These are phyloP conservation scores for Yarrowia osloensis DNA, from an alignment of 805 yeast species.

Conservation along the genomic window DNA sequence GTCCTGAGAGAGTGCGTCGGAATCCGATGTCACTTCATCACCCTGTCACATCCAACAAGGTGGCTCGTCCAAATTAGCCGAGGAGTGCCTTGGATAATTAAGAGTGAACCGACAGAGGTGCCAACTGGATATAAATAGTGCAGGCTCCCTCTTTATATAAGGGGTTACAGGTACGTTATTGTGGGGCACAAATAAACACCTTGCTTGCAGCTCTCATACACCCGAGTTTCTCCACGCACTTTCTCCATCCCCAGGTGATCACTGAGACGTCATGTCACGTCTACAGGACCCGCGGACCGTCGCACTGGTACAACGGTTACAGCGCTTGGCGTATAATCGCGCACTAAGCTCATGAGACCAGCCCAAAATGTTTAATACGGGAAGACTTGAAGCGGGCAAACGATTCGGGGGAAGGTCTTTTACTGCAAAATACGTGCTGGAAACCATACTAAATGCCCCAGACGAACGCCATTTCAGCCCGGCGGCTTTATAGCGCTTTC, in stretches of 20 bases:
- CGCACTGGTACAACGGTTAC: not conserved
- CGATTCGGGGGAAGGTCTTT: too few relatives aligned
- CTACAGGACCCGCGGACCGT: not conserved
- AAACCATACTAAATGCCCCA: too few relatives aligned
- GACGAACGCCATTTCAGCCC: too few relatives aligned
- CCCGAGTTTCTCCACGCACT: not conserved
- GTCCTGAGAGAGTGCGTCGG: too few relatives aligned
- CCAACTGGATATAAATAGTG: not conserved
- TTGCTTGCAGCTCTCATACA: not conserved
- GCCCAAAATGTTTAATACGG: not conserved
- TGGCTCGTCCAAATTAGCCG: not conserved
- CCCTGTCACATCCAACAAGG: not conserved
- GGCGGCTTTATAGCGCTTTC: not conserved
- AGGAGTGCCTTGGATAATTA: not conserved
- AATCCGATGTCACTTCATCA: too few relatives aligned
- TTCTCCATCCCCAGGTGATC: not conserved
- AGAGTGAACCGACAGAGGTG: not conserved
- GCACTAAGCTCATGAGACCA: conserved; percentile 24
- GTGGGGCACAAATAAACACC: not conserved
- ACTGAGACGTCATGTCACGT: not conserved
- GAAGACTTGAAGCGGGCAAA: too few relatives aligned
- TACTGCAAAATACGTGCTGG: too few relatives aligned
- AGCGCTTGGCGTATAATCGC: conserved; percentile 21
- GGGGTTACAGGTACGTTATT: too few relatives aligned
- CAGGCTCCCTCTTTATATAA: too few relatives aligned